These are phyloP conservation scores for Nannochloris sp. DNA, from an alignment of 139 green algal species.

Conservation along the genomic window DNA sequence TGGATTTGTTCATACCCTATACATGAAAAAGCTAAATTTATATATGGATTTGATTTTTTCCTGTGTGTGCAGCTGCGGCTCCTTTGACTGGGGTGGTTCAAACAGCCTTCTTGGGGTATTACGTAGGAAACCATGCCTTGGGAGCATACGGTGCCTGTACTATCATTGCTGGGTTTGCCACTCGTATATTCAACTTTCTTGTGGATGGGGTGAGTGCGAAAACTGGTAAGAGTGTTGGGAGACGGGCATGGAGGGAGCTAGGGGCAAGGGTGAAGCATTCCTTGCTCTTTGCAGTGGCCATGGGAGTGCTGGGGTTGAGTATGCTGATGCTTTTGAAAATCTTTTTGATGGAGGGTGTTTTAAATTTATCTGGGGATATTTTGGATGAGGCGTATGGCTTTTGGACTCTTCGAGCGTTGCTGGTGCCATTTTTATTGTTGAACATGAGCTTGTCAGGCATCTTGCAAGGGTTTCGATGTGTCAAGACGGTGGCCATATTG, in stretches of 20 bases:
- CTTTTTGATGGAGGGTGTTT: constrained; percentile 12
- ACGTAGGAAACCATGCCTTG: constrained; percentile 19
- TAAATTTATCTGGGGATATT: constrained; percentile 21
- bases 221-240: constrained; percentile 36
- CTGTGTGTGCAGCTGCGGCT: constrained; percentile 27
- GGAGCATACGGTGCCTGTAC: constrained; percentile 32
- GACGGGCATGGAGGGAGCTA: constrained; percentile 26
- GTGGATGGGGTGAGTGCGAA: constrained; percentile 48
- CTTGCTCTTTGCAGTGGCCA: constrained; percentile 18
- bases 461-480: constrained; percentile 36
- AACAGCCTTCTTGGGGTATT: constrained; percentile 40
- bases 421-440: constrained; percentile 39
- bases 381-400: constrained; percentile 18
- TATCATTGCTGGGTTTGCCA: constrained; percentile 32
- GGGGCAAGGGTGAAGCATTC: constrained; percentile 29
- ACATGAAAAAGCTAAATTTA: not conserved
- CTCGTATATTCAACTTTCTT: constrained; percentile 55
- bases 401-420: constrained; percentile 25
- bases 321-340: constrained; percentile 2
- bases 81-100: constrained; percentile 40
- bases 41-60: not conserved
- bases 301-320: not conserved
- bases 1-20: too few species aligned
- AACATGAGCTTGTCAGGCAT: constrained; percentile 43
- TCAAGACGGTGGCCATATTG: constrained; percentile 32